Percentiles rank a stretch among this genome's conserved stretches.
Evolutionary conservation across 2,329 filamentous ascomycete genomes (phyloP).

Genomic region (Aspergillus sp.): DNA sequence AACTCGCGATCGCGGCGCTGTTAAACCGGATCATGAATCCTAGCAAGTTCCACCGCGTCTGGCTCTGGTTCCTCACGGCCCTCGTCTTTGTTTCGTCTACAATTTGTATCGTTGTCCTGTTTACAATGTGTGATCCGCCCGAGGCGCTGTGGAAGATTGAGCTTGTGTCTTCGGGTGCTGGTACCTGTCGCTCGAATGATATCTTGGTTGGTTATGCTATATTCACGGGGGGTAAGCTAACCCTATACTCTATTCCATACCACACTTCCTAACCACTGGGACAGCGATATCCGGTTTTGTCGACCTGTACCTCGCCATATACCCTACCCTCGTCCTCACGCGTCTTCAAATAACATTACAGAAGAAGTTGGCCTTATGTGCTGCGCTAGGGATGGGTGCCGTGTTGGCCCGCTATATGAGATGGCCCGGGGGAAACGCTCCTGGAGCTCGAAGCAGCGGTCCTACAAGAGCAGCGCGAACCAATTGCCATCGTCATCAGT

Average conservation of each 20-base stretch:
- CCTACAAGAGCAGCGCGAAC: constrained; percentile 16
- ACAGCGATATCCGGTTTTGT: constrained; percentile 30
- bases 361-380: constrained; percentile 30
- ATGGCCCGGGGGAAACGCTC: constrained; percentile 18
- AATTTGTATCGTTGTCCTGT: constrained; percentile 41
- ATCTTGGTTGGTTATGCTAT: constrained; percentile 44
- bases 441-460: constrained; percentile 6
- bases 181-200: constrained; percentile 36
- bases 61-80: constrained; percentile 31
- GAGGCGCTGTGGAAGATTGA: constrained; percentile 39
- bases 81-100: constrained; percentile 32
- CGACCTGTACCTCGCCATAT: constrained; percentile 36
- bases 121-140: constrained; percentile 45
- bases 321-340: constrained; percentile 31
- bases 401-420: constrained; percentile 34
- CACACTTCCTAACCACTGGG: neutral
- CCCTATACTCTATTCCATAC: too few relatives aligned
- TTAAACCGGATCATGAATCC: constrained; percentile 30
- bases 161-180: constrained; percentile 20
- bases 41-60: constrained; percentile 14
- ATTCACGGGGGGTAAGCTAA: constrained; percentile 36
- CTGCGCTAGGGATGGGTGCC: constrained; percentile 29
- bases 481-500: neutral
- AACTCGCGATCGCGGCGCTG: constrained; percentile 29
- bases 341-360: constrained; percentile 31